These are phyloP conservation scores for Calycina herbarum DNA, from an alignment of 2,329 filamentous ascomycete species.

Conservation along the genomic window DNA sequence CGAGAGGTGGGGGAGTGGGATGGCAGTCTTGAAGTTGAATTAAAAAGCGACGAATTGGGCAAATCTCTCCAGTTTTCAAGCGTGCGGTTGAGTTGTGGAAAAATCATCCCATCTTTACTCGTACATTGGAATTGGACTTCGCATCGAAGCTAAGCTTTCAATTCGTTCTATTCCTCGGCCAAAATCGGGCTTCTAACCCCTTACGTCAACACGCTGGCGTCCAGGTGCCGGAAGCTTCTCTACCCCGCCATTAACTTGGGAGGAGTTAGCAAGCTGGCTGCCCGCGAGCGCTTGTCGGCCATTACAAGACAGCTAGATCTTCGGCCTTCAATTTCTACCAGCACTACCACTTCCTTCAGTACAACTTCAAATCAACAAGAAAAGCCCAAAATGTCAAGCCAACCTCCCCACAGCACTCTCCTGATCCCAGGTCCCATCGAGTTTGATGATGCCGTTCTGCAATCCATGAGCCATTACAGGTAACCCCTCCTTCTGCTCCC, in stretches of 20 bases:
- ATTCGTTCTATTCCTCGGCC: not conserved
- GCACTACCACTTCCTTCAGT: slow-evolving; percentile 32
- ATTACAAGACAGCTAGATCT: slow-evolving; percentile 42
- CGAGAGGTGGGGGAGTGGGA: not conserved
- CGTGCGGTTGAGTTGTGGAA: not conserved
- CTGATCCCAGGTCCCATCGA: slow-evolving; percentile 97
- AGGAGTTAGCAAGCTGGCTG: slow-evolving; percentile 25
- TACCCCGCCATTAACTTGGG: slow-evolving; percentile 25
- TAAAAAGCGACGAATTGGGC: slow-evolving; percentile 2
- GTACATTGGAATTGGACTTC: not conserved
- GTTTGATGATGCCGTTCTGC: slow-evolving; percentile 94
- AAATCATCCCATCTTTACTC: not conserved
- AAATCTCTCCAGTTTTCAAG: not conserved
- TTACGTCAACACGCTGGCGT: slow-evolving; percentile 8
- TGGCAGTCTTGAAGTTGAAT: not conserved
- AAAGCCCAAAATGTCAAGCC: slow-evolving; percentile 54
- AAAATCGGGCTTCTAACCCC: not conserved
- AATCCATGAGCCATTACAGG: slow-evolving; percentile 95
- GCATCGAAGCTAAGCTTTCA: not conserved
- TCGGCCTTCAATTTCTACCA: slow-evolving; percentile 35
- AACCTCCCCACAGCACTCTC: slow-evolving; percentile 67
- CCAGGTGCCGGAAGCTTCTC: not conserved
- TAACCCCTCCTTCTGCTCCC: slow-evolving; percentile 42
- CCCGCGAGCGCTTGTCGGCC: slow-evolving; percentile 38
- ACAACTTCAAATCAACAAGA: slow-evolving; percentile 16